phyloP scores from a whole-genome alignment of 768 basidiomycete genomes.

The Russula brevipes region DNA sequence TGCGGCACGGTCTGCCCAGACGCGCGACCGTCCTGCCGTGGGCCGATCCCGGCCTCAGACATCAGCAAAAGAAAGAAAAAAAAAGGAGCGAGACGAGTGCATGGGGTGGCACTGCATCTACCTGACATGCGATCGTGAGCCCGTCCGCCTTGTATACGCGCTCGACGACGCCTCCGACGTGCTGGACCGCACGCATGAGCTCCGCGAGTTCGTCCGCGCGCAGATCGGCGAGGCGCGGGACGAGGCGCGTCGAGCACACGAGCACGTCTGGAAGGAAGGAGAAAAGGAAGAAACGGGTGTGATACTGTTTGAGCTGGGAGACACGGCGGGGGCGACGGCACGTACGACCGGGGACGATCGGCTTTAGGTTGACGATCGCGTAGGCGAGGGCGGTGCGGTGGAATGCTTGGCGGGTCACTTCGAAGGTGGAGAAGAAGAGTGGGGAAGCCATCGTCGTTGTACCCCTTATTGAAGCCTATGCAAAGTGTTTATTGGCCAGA shows the following conservation, averaged over 20 bases:
- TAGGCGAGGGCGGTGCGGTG: slow-evolving; percentile 62
- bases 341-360: slow-evolving; percentile 91
- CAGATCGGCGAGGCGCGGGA: slow-evolving; percentile 47
- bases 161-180: slow-evolving; percentile 76
- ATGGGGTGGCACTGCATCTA: slow-evolving; percentile 30
- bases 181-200: slow-evolving; percentile 74
- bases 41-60: neutral
- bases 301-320: no score
- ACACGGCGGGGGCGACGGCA: slow-evolving; percentile 21
- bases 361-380: slow-evolving; percentile 93
- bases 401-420: slow-evolving; percentile 73
- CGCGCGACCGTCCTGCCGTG: slow-evolving; percentile 84
- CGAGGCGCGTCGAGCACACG: slow-evolving; percentile 47
- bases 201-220: slow-evolving; percentile 60
- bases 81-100: neutral
- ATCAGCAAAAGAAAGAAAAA: slow-evolving; percentile 4
- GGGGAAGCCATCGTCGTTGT: neutral
- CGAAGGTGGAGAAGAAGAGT: slow-evolving; percentile 71
- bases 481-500: no score
- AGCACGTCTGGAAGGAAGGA: slow-evolving; percentile 43
- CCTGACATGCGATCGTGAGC: slow-evolving; percentile 88
- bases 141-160: slow-evolving; percentile 75
- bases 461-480: no score
- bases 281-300: no score
- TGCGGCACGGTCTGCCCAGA: slow-evolving; percentile 87